Conservation (phyloP, 768 basidiomycete species). For the Mycena galopus region DNA sequence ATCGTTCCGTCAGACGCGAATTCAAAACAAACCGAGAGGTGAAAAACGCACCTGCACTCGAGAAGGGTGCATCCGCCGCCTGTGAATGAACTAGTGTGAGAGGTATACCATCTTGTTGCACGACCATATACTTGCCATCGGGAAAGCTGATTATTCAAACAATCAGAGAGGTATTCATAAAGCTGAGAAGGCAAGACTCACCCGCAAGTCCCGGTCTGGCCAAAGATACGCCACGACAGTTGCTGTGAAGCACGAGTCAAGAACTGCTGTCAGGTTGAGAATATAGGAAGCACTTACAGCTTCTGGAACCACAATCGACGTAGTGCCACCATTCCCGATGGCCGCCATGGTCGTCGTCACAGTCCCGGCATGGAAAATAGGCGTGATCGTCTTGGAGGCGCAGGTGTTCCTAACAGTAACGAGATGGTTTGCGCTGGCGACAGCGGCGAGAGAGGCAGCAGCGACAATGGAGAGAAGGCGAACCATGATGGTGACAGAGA, state of each 20-base stretch:
- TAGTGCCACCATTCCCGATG: not conserved
- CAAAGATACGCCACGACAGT: not conserved
- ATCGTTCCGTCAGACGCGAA: not conserved
- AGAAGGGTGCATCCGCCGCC: not conserved
- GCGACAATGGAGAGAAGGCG: not conserved
- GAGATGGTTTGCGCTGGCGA: not conserved
- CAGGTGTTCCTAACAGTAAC: not conserved
- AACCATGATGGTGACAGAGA: not conserved
- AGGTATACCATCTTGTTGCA: not conserved
- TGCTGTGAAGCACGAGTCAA: not conserved
- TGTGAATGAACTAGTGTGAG: not conserved
- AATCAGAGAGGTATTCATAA: not conserved
- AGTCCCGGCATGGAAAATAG: not conserved
- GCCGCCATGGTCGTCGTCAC: not conserved
- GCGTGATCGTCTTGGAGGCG: not conserved
- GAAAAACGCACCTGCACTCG: not conserved
- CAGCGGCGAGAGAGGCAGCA: not conserved
- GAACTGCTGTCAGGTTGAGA: not conserved
- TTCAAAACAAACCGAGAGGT: not conserved
- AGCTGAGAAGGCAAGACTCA: not conserved
- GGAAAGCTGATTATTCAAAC: not conserved
- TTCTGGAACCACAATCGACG: not conserved
- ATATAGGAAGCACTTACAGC: not conserved
- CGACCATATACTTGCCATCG: not conserved
- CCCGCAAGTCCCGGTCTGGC: not conserved